Percentiles rank a stretch among this genome's conserved stretches.
phyloP scores from a whole-genome alignment of 805 yeast species.

The Clavispora carvajalis region DNA sequence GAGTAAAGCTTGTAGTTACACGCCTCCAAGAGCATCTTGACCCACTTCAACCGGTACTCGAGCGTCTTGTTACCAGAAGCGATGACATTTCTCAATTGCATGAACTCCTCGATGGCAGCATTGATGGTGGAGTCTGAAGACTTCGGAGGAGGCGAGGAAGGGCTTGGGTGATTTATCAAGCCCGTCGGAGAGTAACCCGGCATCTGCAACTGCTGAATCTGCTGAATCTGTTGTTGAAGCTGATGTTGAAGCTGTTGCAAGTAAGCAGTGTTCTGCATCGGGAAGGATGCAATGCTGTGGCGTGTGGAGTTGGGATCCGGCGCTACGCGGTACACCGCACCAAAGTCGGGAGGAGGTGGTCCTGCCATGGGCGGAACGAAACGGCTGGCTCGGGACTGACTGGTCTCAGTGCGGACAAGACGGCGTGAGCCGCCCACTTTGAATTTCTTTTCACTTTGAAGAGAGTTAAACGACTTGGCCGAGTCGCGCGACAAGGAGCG shows the following conservation, averaged over 20 bases:
- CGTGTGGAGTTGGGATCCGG: slow-evolving; percentile 3
- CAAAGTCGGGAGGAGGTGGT: slow-evolving; percentile 15
- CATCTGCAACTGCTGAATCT: slow-evolving; percentile 1
- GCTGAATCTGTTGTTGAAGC: slow-evolving; percentile 40
- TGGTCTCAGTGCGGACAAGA: slow-evolving; percentile 10
- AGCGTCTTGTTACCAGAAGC: slow-evolving; percentile 38
- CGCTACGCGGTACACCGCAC: not conserved
- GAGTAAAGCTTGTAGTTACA: slow-evolving; percentile 34
- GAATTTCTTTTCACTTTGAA: slow-evolving; percentile 24
- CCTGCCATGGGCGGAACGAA: slow-evolving; percentile 15
- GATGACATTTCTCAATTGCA: slow-evolving; percentile 28
- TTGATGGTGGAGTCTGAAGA: slow-evolving; percentile 22
- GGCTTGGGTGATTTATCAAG: not conserved
- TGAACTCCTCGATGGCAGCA: slow-evolving; percentile 30
- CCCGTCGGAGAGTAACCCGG: not conserved
- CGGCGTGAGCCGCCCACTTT: slow-evolving; percentile 9
- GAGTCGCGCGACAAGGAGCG: slow-evolving; percentile 8
- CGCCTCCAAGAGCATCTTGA: slow-evolving; percentile 36
- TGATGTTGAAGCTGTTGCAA: slow-evolving; percentile 50
- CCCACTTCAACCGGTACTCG: slow-evolving; percentile 39
- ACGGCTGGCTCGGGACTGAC: not conserved
- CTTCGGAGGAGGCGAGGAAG: not conserved
- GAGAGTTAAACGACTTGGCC: slow-evolving; percentile 23
- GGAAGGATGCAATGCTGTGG: slow-evolving; percentile 9
- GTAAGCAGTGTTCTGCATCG: slow-evolving; percentile 22